Base-by-base conservation (phyloP, 331 rosid species). In the Arachis monticola region DNA sequence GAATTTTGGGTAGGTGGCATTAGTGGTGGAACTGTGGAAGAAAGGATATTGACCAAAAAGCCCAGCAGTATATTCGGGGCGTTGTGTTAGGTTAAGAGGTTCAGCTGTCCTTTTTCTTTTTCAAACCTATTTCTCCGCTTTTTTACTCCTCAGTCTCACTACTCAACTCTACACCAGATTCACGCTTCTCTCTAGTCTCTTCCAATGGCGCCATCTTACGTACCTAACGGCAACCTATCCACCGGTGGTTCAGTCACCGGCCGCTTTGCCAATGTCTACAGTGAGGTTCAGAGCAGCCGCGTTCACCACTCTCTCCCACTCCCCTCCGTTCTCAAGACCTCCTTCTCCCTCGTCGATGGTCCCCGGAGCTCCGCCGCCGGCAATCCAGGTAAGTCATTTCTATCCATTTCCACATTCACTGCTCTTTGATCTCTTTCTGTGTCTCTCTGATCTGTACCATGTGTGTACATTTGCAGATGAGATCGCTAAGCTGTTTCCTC, bases 331-430 rank as follows among this genome's bases (percentile, higher is more conserved):
- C 91, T 95, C 82, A 83, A 75, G 47, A 60, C 63, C 60, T 78
- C 88, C 45, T 95, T 95, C 87, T 82, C 88, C 70, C 77, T 95
- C 61, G 84, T 85, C 31, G 96, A 92, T 8, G 99, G 99, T 14
- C 93, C 99, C 1, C 83, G 65, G 0, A 92, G 97, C 91, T 89
- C 99, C 7, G 99, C 99, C 35, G 97, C 96, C 13, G 99, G 98
- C 4, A 95, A 87, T 77, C 97, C 99, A 69, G 98, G 98, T 95
- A 35, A 52, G 2, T 62, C 70, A 47, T 0, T 40, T 79, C 48
- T 86, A 83, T 89, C 90, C 69, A 9, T 55, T 41, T 75, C n/a
- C 27, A n/a, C 59, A 53, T 53, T 53, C 30, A 5, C 59, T 30
- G 44, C 10, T 50, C 45, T 17, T 48, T 17, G 12, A 55, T 71